Evolutionary conservation across 148 eudicot genomes (phyloP), one percentile per base, ranked within the genome.

Genomic region (Oxyria digyna): DNA sequence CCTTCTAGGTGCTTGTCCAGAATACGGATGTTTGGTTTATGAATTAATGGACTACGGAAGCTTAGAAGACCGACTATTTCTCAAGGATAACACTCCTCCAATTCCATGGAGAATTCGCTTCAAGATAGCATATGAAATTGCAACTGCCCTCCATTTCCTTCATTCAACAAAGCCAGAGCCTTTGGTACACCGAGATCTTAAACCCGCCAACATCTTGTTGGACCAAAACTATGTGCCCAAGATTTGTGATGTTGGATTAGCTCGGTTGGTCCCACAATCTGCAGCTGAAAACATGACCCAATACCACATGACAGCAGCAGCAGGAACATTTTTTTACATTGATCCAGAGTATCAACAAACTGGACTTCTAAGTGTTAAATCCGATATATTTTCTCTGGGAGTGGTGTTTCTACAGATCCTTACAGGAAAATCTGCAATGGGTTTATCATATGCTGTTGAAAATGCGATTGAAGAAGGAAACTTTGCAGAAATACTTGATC

Each of bases 311-410:
- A 88, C 95, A 3, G 82, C 91, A 18, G 95, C 97, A 5, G 97
- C 89, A 2, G 97, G 97, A 54, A 91, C 97, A 31, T 88, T 91
- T 37, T 91, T 91, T 70, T 91, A 91, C 86, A 91, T 91, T 1
- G 97, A 88, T 62, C 97, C 95, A 0, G 97, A 91, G 78, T 91
- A 91, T 49, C 97, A 91, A 72, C 95, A 86, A 72, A 86, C 95
- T 0, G 97, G 97, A 0, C 71, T 72, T 77, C 76, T 91, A 11
- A 81, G 90, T 23, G 84, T 84, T 29, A 85, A 87, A 73, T 91
- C 96, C 0, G 97, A 91, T 54, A 63, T 91, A 21, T 91, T 88
- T 71, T 91, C 97, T 3, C 50, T 91, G 4, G 97, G 97, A 0
- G 78, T 91, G 1, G 63, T 84, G 68, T 69, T 91, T 62, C 82